These are phyloP conservation scores for Paramecium biaurelia DNA, from an alignment of 73 alveolate species.

Conservation along the genomic window DNA sequence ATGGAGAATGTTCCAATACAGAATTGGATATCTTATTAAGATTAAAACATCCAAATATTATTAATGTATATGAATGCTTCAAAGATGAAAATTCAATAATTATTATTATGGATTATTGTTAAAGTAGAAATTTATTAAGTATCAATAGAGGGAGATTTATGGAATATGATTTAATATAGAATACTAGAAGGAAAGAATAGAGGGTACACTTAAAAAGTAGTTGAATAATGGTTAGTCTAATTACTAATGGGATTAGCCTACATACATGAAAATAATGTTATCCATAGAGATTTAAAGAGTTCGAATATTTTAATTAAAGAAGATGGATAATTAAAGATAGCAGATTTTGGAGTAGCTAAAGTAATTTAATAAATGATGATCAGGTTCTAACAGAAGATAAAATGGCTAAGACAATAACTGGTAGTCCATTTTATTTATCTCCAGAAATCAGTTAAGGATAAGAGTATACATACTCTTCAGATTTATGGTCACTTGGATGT, in stretches of 20 bases:
- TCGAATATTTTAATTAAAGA: neutral
- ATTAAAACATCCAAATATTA: neutral
- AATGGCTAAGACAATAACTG: conserved; percentile 48
- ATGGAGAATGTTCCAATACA: neutral
- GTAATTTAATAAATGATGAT: neutral
- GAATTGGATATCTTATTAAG: neutral
- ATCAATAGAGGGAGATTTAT: neutral
- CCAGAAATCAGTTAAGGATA: conserved; percentile 81
- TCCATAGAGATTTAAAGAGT: conserved; percentile 37
- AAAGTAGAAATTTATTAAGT: neutral
- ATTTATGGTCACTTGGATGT: conserved; percentile 97
- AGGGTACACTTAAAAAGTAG: neutral
- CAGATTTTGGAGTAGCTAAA: conserved; percentile 26
- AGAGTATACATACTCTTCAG: conserved; percentile 67
- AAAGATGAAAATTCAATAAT: neutral
- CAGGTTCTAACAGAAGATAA: neutral
- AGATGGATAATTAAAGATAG: neutral
- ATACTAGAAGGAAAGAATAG: neutral
- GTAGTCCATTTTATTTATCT: conserved; percentile 96
- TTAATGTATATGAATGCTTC: neutral
- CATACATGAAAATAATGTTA: neutral
- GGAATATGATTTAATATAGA: neutral
- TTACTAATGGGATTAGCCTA: neutral
- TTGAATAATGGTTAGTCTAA: neutral
- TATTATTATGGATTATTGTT: neutral